These are phyloP conservation scores for Heliamphora pulchella DNA, from an alignment of 179 eudicot species.

Conservation along the genomic window DNA sequence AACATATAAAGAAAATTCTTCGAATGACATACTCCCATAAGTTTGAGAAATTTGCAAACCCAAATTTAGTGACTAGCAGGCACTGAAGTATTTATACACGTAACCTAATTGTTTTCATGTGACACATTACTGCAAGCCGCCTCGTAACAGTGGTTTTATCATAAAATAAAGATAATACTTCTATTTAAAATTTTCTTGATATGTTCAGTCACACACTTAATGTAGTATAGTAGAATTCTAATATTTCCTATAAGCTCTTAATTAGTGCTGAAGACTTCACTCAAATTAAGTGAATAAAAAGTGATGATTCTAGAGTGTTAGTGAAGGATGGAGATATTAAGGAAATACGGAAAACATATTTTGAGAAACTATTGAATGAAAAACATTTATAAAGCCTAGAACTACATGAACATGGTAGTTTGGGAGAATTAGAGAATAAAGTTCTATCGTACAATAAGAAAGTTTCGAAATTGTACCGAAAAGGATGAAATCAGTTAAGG, in stretches of 20 bases:
- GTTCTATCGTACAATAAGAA: too few species aligned
- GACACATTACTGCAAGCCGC: background rate
- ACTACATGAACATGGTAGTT: too few species aligned
- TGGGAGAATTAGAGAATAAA: too few species aligned
- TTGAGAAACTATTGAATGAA: too few species aligned
- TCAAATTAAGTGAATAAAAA: too few species aligned
- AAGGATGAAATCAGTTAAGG: too few species aligned
- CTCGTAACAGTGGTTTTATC: background rate
- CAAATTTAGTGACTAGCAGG: background rate
- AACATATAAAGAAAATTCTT: background rate
- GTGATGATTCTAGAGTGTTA: too few species aligned
- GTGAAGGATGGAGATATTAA: too few species aligned
- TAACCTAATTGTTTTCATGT: background rate
- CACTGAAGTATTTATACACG: background rate
- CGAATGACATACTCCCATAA: background rate
- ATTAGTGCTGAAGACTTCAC: too few species aligned
- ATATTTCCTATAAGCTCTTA: background rate
- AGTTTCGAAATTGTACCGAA: too few species aligned
- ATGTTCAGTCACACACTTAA: background rate
- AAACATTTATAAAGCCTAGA: too few species aligned
- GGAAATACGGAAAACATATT: too few species aligned
- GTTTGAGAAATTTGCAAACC: background rate
- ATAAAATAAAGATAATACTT: background rate
- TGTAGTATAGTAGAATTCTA: background rate
- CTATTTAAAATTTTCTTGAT: background rate